These are phyloP conservation scores for Monosporascus sp. DNA, from an alignment of 2,329 filamentous ascomycete species.

Conservation along the genomic window DNA sequence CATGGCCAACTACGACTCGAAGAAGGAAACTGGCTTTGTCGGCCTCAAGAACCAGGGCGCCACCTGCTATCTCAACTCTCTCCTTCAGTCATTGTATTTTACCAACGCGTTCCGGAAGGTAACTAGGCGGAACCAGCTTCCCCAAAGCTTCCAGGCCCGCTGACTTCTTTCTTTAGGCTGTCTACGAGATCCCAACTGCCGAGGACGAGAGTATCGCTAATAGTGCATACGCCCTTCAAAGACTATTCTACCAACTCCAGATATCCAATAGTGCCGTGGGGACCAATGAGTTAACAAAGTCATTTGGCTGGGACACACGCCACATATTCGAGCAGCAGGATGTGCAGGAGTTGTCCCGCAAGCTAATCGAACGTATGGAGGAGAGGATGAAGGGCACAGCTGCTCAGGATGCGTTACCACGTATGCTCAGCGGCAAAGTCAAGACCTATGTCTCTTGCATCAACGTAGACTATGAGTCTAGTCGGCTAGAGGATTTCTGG, in stretches of 20 bases:
- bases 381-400: slow-evolving; percentile 97
- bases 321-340: slow-evolving; percentile 99
- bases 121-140: slow-evolving; percentile 12
- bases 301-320: slow-evolving; percentile 95
- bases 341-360: slow-evolving; percentile 92
- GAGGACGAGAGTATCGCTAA: slow-evolving; percentile 75
- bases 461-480: slow-evolving; percentile 96
- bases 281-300: slow-evolving; percentile 89
- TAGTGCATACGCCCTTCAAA: slow-evolving; percentile 88
- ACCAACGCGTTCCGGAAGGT: slow-evolving; percentile 93
- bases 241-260: slow-evolving; percentile 91
- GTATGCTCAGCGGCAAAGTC: slow-evolving; percentile 94
- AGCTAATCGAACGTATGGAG: slow-evolving; percentile 95
- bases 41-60: slow-evolving; percentile 95
- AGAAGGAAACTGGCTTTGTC: slow-evolving; percentile 96
- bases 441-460: slow-evolving; percentile 99
- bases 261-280: slow-evolving; percentile 78
- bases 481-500: slow-evolving; percentile 95
- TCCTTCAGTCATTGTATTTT: slow-evolving; percentile 79
- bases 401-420: slow-evolving; percentile 79
- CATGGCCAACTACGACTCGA: slow-evolving; percentile 95
- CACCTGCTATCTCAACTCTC: slow-evolving; percentile 81
- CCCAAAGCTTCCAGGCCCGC: slow-evolving; percentile 1
- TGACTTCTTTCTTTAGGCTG: slow-evolving; percentile 53
- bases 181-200: slow-evolving; percentile 94